These are phyloP conservation scores for Epichloe sibirici DNA, from an alignment of 2,329 filamentous ascomycete genomes.

Conservation along the genomic window DNA sequence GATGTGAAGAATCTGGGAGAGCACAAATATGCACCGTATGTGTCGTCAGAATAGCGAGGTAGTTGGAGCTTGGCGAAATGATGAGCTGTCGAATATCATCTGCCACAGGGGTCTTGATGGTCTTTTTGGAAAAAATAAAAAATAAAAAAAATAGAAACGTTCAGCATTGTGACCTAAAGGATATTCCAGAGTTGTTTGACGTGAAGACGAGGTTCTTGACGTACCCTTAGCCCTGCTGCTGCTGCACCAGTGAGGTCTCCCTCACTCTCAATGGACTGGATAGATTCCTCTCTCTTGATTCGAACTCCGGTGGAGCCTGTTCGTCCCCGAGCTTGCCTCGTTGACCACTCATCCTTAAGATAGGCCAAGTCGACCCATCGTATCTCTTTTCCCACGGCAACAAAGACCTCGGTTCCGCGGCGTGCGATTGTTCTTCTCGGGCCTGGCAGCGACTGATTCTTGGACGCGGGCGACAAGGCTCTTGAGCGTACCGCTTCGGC, in stretches of 20 bases:
- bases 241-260: constrained; percentile 15
- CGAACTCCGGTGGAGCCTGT: constrained; percentile 19
- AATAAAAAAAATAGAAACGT: background rate
- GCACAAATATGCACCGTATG: constrained; percentile 81
- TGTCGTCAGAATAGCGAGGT: constrained; percentile 72
- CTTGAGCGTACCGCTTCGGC: constrained; percentile 26
- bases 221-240: constrained; percentile 22
- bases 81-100: constrained; percentile 76
- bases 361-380: constrained; percentile 78
- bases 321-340: constrained; percentile 17
- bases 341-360: constrained; percentile 51
- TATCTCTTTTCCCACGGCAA: constrained; percentile 78
- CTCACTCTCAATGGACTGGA: constrained; percentile 23
- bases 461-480: constrained; percentile 25
- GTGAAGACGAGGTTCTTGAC: constrained; percentile 7
- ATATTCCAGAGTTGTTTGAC: background rate
- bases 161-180: constrained; percentile 1
- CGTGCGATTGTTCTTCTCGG: constrained; percentile 60
- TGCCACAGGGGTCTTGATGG: constrained; percentile 64
- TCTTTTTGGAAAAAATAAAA: constrained; percentile 32
- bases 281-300: constrained; percentile 37
- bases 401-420: constrained; percentile 78
- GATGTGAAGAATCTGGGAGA: constrained; percentile 69
- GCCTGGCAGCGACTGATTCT: constrained; percentile 32
- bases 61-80: constrained; percentile 71